Evolutionary conservation across 257 asterid genomes (phyloP), one percentile per base, ranked within the genome.

Genomic region (Thymus mandschuricus): DNA sequence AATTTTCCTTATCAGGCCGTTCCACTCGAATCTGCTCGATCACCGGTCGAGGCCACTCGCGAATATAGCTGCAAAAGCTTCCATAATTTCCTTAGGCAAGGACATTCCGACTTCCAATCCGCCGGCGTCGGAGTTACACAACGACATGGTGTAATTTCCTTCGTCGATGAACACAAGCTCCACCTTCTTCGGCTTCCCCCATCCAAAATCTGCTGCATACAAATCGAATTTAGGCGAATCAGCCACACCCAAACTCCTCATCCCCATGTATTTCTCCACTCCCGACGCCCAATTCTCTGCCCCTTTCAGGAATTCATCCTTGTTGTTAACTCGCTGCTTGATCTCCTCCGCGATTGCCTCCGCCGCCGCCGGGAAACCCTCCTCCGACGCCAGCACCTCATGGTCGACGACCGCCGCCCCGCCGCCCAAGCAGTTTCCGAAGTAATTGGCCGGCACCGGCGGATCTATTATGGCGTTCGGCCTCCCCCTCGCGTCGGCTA

Each of bases 71-170:
- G 66, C 59, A 63, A 83, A 85, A n/a, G 84, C 79, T 21, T 76
- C 82, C 90, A 87, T 81, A 45, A 79, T 63, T 2, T 60, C 62
- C 77, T 48, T 63, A 0, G 86, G 83, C 69, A 86, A 58, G 12
- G 86, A 64, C 70, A 86, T 57, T 0, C 89, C 92, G 4, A 86
- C 6, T 78, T 87, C 93, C 66, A 87, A 78, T 6, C 87, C 94
- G 5, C 85, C 86, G 0, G 44, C 73, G 0, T 81, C 59, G 0
- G 80, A 73, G 68, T 79, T 81, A 33, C 82, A 74, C 48, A 83
- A 30, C 1, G 91, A 81, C 15, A 87, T 56, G 1, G 81, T 44
- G 31, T 78, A 64, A 34, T 38, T 64, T 44, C 78, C 83, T 11
- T 49, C 76, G 38, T 79, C 84, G 13, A 87, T 78, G 4, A 84